Percentiles rank a stretch among this genome's conserved stretches.
Evolutionary conservation across 805 yeast genomes (phyloP).

Genomic region (Ogataea kodamae): DNA sequence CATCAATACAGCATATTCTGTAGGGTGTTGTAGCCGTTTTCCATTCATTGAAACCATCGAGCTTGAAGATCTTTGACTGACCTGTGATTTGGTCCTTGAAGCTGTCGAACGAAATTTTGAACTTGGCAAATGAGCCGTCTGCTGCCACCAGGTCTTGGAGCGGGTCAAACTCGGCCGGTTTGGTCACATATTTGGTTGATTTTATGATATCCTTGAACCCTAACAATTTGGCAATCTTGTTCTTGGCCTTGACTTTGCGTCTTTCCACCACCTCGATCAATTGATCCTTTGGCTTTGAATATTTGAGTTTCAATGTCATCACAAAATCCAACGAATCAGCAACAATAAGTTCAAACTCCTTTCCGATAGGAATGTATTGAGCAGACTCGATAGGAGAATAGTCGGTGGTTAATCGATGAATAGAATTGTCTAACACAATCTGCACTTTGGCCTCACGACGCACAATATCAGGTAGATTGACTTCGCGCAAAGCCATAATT

Average conservation of each 20-base stretch:
- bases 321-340: conserved; percentile 59
- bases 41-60: conserved; percentile 84
- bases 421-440: conserved; percentile 72
- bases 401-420: conserved; percentile 66
- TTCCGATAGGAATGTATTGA: conserved; percentile 42
- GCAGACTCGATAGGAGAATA: conserved; percentile 33
- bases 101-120: conserved; percentile 60
- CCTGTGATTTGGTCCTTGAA: conserved; percentile 57
- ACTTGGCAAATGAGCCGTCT: conserved; percentile 87
- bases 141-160: conserved; percentile 67
- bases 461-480: conserved; percentile 45
- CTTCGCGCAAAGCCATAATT: conserved; percentile 42
- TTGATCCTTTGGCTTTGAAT: conserved; percentile 46
- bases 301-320: conserved; percentile 68
- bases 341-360: conserved; percentile 77
- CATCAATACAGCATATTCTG: conserved; percentile 61
- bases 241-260: conserved; percentile 33
- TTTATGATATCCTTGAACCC: conserved; percentile 41
- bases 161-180: conserved; percentile 47
- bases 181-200: conserved; percentile 50
- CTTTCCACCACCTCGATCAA: conserved; percentile 60
- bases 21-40: conserved; percentile 49
- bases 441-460: conserved; percentile 47
- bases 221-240: conserved; percentile 31
- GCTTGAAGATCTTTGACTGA: conserved; percentile 43